Conservation (phyloP, 2,329 filamentous ascomycete genomes). For the Talaromyces rugulosus region DNA sequence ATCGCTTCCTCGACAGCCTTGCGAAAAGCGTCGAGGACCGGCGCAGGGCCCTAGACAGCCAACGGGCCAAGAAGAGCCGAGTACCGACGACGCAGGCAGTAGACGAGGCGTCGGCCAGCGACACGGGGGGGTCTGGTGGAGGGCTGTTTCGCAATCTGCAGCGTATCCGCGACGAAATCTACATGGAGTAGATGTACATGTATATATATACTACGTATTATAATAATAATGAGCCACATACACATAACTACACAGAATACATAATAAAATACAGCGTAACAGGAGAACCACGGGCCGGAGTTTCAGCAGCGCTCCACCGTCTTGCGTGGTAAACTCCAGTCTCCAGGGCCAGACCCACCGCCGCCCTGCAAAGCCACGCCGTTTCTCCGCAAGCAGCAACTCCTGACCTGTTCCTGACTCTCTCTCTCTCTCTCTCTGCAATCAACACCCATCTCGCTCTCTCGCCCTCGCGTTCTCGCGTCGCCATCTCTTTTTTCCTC, state of each 20-base stretch:
- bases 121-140: conserved; percentile 40
- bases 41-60: conserved; percentile 44
- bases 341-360: neutral
- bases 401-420: conserved; percentile 12
- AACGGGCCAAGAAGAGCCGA: conserved; percentile 21
- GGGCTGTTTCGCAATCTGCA: conserved; percentile 52
- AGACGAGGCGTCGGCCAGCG: conserved; percentile 17
- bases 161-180: conserved; percentile 51
- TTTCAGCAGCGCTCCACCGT: no score
- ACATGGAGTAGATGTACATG: conserved; percentile 39
- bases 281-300: no score
- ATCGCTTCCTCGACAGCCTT: conserved; percentile 75
- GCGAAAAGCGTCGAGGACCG: conserved; percentile 78
- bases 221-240: no score
- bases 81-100: conserved; percentile 21
- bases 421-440: conserved; percentile 10
- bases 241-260: no score
- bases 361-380: neutral
- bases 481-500: conserved; percentile 17
- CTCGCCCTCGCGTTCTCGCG: neutral
- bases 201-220: neutral
- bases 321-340: no score
- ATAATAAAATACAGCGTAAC: no score
- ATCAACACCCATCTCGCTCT: neutral
- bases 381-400: neutral